A percentile compares a stretch with the other conserved stretches of the same genome.
Conservation (phyloP, 768 basidiomycete genomes). For the Fomitopsis pulvina region DNA sequence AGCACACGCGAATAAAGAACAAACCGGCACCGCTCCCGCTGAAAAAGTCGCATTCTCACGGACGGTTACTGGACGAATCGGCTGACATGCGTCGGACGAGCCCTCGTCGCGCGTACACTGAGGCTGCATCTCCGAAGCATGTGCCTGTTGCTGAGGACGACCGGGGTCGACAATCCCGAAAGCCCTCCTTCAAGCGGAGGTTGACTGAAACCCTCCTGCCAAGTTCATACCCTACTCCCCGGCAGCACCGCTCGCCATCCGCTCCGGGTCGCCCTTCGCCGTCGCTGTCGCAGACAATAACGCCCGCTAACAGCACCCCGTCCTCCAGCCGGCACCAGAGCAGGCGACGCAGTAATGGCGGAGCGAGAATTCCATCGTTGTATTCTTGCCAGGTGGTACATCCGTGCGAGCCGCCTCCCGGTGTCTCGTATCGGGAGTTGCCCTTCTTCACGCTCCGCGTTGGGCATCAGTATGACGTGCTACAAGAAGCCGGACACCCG, state of each 20-base stretch:
- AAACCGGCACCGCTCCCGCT: slow-evolving; percentile 34
- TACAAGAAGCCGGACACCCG: slow-evolving; percentile 77
- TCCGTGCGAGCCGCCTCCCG: slow-evolving; percentile 55
- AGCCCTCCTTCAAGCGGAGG: slow-evolving; percentile 21
- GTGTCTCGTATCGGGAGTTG: slow-evolving; percentile 62
- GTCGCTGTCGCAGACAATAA: slow-evolving; percentile 11
- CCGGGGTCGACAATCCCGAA: slow-evolving; percentile 17
- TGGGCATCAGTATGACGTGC: slow-evolving; percentile 57
- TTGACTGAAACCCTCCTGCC: slow-evolving; percentile 18
- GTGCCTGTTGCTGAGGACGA: slow-evolving; percentile 3
- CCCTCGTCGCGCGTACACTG: background rate
- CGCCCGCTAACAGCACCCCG: slow-evolving; percentile 8
- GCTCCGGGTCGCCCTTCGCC: slow-evolving; percentile 12
- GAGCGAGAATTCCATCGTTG: slow-evolving; percentile 28
- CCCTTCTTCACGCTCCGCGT: slow-evolving; percentile 71
- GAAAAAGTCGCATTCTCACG: slow-evolving; percentile 22
- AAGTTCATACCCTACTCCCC: slow-evolving; percentile 7
- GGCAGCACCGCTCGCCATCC: slow-evolving; percentile 20
- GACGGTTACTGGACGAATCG: slow-evolving; percentile 17
- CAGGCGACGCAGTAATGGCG: slow-evolving; percentile 8
- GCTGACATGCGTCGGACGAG: background rate
- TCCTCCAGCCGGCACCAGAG: background rate
- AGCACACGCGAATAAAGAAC: slow-evolving; percentile 41
- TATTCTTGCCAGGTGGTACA: slow-evolving; percentile 68
- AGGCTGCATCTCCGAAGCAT: background rate